Percentiles rank a stretch among this genome's conserved stretches.
Conservation (phyloP, 176 grass and related monocot genomes). For the Musa schizocarpa region DNA sequence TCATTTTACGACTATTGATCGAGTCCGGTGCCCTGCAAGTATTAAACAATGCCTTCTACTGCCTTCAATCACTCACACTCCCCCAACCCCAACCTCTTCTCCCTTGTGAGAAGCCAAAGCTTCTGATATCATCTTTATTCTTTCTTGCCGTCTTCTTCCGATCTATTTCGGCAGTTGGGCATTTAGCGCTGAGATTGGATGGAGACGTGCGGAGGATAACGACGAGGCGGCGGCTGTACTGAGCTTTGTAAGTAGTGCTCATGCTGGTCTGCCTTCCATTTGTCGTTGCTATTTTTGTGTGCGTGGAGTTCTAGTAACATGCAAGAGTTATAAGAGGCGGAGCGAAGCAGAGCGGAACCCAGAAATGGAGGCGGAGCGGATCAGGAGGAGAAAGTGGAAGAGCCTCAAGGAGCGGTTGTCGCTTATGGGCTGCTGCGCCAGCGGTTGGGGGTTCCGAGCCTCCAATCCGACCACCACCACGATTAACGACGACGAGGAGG, state of each 20-base stretch:
- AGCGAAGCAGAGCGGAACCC: background rate
- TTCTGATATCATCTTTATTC: background rate
- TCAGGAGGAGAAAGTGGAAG: background rate
- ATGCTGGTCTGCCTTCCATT: background rate
- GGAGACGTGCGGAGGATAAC: background rate
- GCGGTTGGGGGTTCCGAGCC: constrained; percentile 1
- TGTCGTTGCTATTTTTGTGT: background rate
- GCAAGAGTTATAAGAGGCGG: background rate
- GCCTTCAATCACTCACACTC: background rate
- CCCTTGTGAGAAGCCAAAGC: background rate
- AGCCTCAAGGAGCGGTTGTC: background rate
- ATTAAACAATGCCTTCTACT: background rate
- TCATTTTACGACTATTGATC: background rate
- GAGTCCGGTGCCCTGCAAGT: background rate
- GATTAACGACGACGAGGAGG: background rate
- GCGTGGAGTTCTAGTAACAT: background rate
- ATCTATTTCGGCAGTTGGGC: background rate
- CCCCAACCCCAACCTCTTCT: background rate
- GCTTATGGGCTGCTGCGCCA: constrained; percentile 7
- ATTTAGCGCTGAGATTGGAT: background rate
- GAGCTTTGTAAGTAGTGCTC: background rate
- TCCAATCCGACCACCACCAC: background rate
- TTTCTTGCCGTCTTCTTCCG: background rate
- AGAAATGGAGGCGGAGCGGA: background rate
- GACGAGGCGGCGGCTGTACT: background rate